A percentile compares a stretch with the other conserved stretches of the same genome.
These are phyloP conservation scores for Hibiscus mutabilis DNA, from an alignment of 345 rosid genomes.

Conservation along the genomic window DNA sequence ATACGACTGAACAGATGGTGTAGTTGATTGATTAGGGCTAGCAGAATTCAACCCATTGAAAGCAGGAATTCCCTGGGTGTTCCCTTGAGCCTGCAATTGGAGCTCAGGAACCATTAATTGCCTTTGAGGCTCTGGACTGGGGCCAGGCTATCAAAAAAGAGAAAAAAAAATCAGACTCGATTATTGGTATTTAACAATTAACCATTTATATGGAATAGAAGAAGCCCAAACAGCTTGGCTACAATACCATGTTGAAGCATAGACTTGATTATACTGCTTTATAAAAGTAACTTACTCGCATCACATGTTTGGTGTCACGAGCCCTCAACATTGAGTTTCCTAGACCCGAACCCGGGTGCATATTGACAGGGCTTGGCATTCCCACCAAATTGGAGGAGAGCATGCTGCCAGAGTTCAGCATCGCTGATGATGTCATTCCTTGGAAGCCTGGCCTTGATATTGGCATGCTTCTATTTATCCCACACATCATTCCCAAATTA, in stretches of 20 bases:
- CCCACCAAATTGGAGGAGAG: slow-evolving; percentile 67
- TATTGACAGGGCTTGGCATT: slow-evolving; percentile 51
- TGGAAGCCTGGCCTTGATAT: slow-evolving; percentile 75
- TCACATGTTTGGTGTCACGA: slow-evolving; percentile 62
- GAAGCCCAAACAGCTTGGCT: neutral
- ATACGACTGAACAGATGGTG: slow-evolving; percentile 57
- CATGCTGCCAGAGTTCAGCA: slow-evolving; percentile 58
- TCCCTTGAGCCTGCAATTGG: slow-evolving; percentile 76
- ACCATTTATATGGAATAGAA: neutral
- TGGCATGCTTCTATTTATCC: slow-evolving; percentile 64
- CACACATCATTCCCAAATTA: slow-evolving; percentile 57
- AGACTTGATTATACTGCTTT: neutral
- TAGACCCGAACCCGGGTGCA: slow-evolving; percentile 62
- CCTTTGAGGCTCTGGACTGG: slow-evolving; percentile 51
- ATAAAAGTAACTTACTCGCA: slow-evolving; percentile 49
- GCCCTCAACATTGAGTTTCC: slow-evolving; percentile 78
- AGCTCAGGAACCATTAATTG: slow-evolving; percentile 54
- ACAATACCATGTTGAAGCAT: neutral
- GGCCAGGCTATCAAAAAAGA: slow-evolving; percentile 40
- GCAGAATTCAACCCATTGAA: slow-evolving; percentile 64
- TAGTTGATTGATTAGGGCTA: slow-evolving; percentile 60
- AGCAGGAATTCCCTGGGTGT: slow-evolving; percentile 33
- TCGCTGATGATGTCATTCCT: slow-evolving; percentile 62
- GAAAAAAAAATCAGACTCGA: neutral
- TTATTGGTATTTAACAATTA: slow-evolving; percentile 10